phyloP scores from a whole-genome alignment of 2,329 filamentous ascomycete species.

The Colletotrichum zoysiae region DNA sequence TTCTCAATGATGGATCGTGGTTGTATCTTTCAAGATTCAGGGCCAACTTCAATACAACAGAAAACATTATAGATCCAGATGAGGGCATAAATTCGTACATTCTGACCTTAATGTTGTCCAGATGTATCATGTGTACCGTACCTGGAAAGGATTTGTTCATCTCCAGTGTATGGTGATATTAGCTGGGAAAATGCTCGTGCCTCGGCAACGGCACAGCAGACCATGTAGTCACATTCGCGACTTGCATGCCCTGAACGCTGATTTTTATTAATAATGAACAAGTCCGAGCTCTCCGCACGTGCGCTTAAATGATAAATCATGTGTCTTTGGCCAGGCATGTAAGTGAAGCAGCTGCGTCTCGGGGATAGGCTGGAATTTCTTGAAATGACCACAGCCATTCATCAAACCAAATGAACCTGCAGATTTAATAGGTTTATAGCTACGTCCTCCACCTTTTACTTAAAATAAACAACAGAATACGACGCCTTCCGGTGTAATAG shows the following conservation, averaged over 20 bases:
- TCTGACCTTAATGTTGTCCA: too few relatives aligned
- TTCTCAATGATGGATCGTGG: neutral
- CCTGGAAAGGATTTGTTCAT: rapidly evolving
- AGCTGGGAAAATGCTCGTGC: neutral
- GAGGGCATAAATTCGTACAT: too few relatives aligned
- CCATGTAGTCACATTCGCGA: neutral
- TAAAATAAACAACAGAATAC: neutral
- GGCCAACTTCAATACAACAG: neutral
- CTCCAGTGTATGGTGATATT: neutral
- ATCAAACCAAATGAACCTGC: neutral
- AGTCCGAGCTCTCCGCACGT: neutral
- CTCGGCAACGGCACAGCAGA: neutral
- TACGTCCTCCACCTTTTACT: too few relatives aligned
- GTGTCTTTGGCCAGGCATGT: neutral
- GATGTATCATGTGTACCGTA: neutral
- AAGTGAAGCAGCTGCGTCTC: neutral
- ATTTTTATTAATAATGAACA: too few relatives aligned
- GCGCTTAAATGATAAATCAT: neutral
- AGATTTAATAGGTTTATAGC: neutral
- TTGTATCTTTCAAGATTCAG: neutral
- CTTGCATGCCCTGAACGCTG: neutral
- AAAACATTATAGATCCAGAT: neutral
- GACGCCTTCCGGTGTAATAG: neutral
- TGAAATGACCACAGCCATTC: neutral
- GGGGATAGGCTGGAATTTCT: neutral